phyloP scores from a whole-genome alignment of 2,329 filamentous ascomycete genomes.

The Botrytis elliptica region DNA sequence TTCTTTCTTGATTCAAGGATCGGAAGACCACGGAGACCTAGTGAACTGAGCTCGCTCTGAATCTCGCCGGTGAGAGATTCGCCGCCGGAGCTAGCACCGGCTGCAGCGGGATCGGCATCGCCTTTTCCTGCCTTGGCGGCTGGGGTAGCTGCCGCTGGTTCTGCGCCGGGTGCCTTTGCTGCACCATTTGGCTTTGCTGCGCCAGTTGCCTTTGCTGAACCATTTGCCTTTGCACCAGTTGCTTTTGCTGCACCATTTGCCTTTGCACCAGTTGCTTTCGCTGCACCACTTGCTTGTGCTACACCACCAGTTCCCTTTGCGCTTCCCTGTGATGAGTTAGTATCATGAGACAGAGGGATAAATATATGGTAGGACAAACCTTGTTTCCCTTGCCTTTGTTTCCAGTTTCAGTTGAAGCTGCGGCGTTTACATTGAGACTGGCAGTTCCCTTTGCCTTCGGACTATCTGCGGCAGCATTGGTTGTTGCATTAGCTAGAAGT shows the following conservation, averaged over 20 bases:
- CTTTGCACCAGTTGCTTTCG: background rate
- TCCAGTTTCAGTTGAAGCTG: slow-evolving; percentile 13
- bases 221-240: background rate
- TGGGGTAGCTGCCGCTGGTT: background rate
- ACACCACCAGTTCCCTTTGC: background rate
- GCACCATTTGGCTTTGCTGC: background rate
- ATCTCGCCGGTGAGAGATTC: background rate
- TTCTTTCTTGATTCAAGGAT: slow-evolving; percentile 27
- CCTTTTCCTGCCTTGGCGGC: slow-evolving; percentile 25
- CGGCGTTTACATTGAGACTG: background rate
- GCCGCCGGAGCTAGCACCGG: slow-evolving; percentile 8
- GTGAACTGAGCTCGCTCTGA: slow-evolving; percentile 17
- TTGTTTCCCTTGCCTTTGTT: slow-evolving; percentile 12
- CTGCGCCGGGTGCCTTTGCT: background rate
- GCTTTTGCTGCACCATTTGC: background rate
- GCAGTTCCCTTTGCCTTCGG: background rate
- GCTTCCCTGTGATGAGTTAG: background rate
- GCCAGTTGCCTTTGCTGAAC: background rate
- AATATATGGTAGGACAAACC: background rate
- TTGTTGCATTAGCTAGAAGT: background rate
- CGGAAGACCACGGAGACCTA: slow-evolving; percentile 27
- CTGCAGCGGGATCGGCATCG: background rate
- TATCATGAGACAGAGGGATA: background rate
- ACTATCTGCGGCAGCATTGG: background rate
- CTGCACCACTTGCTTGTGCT: background rate